Conservation (phyloP, 164 flowering plant species). For the Magnolia officinalis region DNA sequence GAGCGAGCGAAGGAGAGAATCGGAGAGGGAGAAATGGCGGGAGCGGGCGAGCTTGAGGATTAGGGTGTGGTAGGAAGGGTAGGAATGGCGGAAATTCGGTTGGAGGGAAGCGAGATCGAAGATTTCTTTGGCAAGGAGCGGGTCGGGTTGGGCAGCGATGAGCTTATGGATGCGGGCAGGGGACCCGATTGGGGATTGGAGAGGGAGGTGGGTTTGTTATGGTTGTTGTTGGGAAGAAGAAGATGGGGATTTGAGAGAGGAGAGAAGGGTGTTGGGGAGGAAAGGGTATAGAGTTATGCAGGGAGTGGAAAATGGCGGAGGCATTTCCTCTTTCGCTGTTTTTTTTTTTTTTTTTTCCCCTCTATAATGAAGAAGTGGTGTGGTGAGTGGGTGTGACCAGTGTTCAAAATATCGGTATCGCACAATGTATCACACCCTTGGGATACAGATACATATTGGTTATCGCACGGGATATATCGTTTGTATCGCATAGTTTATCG, state of each 20-base stretch:
- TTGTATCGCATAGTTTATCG: too few species aligned
- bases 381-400: background rate
- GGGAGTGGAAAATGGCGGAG: background rate
- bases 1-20: conserved; percentile 36
- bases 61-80: conserved; percentile 59
- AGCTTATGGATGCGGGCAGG: conserved; percentile 68
- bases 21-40: conserved; percentile 53
- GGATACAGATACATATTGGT: too few species aligned
- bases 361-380: background rate
- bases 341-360: too few species aligned
- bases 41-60: conserved; percentile 73
- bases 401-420: too few species aligned
- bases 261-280: background rate
- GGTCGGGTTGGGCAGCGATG: conserved; percentile 72
- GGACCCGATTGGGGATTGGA: conserved; percentile 24
- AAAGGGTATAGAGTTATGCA: background rate
- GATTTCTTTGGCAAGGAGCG: conserved; percentile 85
- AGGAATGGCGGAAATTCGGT: conserved; percentile 65
- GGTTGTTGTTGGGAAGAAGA: background rate
- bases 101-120: conserved; percentile 72
- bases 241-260: background rate
- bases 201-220: background rate
- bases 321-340: background rate
- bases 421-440: too few species aligned
- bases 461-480: too few species aligned